Conservation (phyloP, 208 protist species). For the Trypanosoma melophagium region DNA sequence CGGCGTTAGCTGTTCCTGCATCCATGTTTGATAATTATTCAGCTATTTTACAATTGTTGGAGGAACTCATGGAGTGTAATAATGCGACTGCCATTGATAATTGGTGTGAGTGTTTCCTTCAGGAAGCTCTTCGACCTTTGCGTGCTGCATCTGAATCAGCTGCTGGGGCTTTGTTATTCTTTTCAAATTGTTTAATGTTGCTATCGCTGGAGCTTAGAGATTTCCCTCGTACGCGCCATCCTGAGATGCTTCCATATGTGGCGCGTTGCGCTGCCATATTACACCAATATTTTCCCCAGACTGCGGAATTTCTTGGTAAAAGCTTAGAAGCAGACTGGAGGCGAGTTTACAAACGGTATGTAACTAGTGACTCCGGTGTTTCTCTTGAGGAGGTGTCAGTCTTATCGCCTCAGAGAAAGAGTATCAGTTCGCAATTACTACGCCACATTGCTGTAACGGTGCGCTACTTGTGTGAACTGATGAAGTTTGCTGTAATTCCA, state of each 20-base stretch:
- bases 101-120: slow-evolving; percentile 23
- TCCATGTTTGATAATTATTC: slow-evolving; percentile 22
- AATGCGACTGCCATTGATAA: slow-evolving; percentile 12
- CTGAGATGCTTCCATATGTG: slow-evolving; percentile 13
- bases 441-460: neutral
- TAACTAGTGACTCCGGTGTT: neutral
- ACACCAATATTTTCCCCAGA: slow-evolving; percentile 28
- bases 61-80: slow-evolving; percentile 14
- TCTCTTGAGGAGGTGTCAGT: neutral
- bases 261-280: slow-evolving; percentile 22
- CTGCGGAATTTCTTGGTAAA: slow-evolving; percentile 8
- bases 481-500: slow-evolving; percentile 26
- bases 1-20: slow-evolving; percentile 18
- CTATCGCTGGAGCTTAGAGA: slow-evolving; percentile 21
- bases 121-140: slow-evolving; percentile 23
- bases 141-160: neutral
- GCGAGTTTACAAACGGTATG: neutral
- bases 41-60: slow-evolving; percentile 17
- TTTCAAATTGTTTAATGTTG: slow-evolving; percentile 30
- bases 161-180: slow-evolving; percentile 20
- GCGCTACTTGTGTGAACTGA: slow-evolving; percentile 28
- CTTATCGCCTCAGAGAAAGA: neutral
- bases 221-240: neutral
- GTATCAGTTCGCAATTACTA: neutral
- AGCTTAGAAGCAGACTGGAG: slow-evolving; percentile 17